Base-by-base conservation (phyloP, 768 basidiomycete genomes). In the Naganishia friedmannii region DNA sequence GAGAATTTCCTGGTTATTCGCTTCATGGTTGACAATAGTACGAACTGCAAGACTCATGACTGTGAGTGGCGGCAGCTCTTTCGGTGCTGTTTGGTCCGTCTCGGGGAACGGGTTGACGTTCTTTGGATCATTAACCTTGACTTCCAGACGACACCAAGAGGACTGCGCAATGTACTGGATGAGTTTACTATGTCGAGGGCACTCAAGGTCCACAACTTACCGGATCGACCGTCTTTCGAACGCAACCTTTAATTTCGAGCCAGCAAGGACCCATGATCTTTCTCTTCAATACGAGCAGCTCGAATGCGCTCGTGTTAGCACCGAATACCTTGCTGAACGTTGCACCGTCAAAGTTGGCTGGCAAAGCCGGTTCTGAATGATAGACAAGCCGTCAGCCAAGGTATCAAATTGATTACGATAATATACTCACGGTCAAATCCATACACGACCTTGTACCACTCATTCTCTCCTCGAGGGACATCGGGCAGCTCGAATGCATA, bases 261-360 rank as follows among this genome's bases (percentile, higher is more conserved):
- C 96, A 99, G 78, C 96, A 98, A 0, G 96, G 94, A 0, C 96
- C 96, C 93, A 97, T 97, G 69, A 98, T 96, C 82, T 94, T 96
- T 37, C 93, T 88, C 81, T 98, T 98, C 55, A 98, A 75, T 1
- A 93, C 94, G 23, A 99, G 86, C 12, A 92, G 83, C 79, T 98
- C 96, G 74, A 99, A 99, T 0, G 95, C 90, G 65, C 84, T 91
- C 6, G 93, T 95, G 73, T 88, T 93, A 2, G 94, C 90, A 15
- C 96, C 96, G 74, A 98, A 90, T 13, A 98, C 88, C 68, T 86
- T 87, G 39, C 87, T 85, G 78, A 97, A 94, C 63, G 91, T 94
- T 10, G 90, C 88, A 56, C 91, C 92, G 48, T 86, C 86, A 3
- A 89, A 86, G 39, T 86, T 87, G 72, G 84, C 83, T 0, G 92